These are phyloP conservation scores for Zalerion maritima DNA, from an alignment of 495 filamentous ascomycete species.

Conservation along the genomic window DNA sequence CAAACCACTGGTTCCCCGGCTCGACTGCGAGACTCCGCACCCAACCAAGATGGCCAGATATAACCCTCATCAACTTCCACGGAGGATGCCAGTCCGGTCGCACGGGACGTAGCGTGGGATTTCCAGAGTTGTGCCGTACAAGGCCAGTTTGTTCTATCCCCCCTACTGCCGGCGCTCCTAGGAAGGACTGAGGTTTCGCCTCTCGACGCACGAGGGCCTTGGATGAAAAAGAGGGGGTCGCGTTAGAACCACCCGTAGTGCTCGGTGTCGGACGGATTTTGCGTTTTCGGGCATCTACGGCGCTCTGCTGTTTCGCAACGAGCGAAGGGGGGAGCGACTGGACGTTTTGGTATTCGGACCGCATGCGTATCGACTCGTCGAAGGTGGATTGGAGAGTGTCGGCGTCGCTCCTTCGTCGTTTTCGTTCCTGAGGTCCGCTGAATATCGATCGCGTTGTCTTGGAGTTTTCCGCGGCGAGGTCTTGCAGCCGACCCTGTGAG, in stretches of 20 bases:
- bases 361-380: no score
- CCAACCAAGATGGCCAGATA: constrained; percentile 94
- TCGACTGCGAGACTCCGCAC: constrained; percentile 83
- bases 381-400: no score
- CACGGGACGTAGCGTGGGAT: constrained; percentile 54
- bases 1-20: constrained; percentile 96
- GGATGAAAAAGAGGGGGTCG: constrained; percentile 14
- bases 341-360: constrained; percentile 70
- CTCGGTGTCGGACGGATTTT: constrained; percentile 12
- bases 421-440: no score
- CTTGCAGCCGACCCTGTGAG: no score
- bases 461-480: no score
- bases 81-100: constrained; percentile 91
- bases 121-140: constrained; percentile 47
- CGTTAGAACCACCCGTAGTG: constrained; percentile 1
- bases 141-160: constrained; percentile 33
- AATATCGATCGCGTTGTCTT: no score
- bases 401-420: background rate
- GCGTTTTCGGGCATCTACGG: constrained; percentile 33
- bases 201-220: constrained; percentile 37
- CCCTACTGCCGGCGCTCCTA: constrained; percentile 6
- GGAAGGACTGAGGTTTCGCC: constrained; percentile 4
- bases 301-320: constrained; percentile 67
- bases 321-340: constrained; percentile 70
- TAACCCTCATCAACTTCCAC: constrained; percentile 97